Base-by-base conservation (phyloP, 2,329 filamentous ascomycete genomes). In the Daldinia sp. region DNA sequence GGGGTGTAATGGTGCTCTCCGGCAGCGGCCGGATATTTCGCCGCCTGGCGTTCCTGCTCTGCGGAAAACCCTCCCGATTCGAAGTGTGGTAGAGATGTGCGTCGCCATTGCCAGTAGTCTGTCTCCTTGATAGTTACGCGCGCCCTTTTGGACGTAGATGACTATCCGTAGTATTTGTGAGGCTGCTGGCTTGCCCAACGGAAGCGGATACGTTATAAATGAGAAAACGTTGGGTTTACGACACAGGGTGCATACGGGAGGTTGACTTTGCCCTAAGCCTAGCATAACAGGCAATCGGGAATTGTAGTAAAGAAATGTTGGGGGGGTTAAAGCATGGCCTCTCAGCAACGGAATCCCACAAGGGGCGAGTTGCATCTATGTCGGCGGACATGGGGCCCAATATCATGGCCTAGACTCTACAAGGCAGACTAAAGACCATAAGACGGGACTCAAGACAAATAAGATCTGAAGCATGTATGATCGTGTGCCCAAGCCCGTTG, bases 241-340 rank as follows among this genome's bases (percentile, higher is more conserved):
- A 74, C 72, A 60, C 70, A 70, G 72, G 71, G 73, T 71, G 72
- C 68, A 74, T 70, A 71, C 66, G 73, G 73, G 72, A 76, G 39
- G 61, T 58, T 67, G 59, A 59, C 50, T 62, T 67, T 63, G 61
- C 61, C 65, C 53, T 49, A 51, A 39, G 57, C 60, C 61, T 61
- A 39, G 48, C 51, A 56, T 37, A 37, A 34, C 21, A 48, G 59
- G 56, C 45, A 37, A 47, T 49, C 21, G 48, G 51, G 51, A 45
- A 54, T 58, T 39, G 50, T 57, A 60, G 39, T 35, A 50, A 41
- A 64, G 53, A 45, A 48, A 59, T 47, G 61, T 47, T 53, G 48
- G 55, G 61, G 51, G 49, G 41, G 48, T 41, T 51, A 59, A 55
- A 58, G 63, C 58, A 61, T 63, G 54, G 41, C 54, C 53, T 67